These are phyloP conservation scores for Trichosporon faecale DNA, from an alignment of 1,284 basidiomycete species.

Conservation along the genomic window DNA sequence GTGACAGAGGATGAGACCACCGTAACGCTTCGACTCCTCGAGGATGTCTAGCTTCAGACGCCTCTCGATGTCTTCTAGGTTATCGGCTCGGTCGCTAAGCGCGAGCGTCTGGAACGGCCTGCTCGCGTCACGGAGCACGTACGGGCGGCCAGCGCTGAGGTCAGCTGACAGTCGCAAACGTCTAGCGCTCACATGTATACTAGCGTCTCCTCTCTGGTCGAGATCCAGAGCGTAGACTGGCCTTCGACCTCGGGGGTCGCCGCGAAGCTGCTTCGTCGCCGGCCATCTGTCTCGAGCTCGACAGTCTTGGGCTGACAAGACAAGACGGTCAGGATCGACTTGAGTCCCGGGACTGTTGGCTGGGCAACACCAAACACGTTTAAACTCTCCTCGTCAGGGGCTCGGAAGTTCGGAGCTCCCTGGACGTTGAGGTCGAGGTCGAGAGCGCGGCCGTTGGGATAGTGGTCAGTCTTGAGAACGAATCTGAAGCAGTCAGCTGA, in stretches of 20 bases:
- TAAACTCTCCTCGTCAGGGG: slow-evolving; percentile 68
- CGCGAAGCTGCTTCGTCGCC: slow-evolving; percentile 21
- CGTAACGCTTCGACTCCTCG: slow-evolving; percentile 79
- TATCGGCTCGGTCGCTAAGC: slow-evolving; percentile 87
- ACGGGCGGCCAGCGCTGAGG: slow-evolving; percentile 81
- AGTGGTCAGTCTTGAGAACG: slow-evolving; percentile 88
- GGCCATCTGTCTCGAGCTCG: slow-evolving; percentile 12
- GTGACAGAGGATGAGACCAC: slow-evolving; percentile 88
- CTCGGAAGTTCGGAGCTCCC: slow-evolving; percentile 94
- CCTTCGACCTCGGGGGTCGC: slow-evolving; percentile 20
- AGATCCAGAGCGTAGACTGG: slow-evolving; percentile 55
- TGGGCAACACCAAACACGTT: slow-evolving; percentile 94
- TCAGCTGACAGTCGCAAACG: slow-evolving; percentile 60
- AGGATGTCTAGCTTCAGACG: slow-evolving; percentile 90
- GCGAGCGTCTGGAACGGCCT: slow-evolving; percentile 76
- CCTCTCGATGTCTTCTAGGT: slow-evolving; percentile 90
- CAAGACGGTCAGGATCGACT: slow-evolving; percentile 85
- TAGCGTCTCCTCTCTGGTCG: slow-evolving; percentile 55
- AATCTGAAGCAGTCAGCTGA: slow-evolving; percentile 53
- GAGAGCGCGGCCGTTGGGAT: slow-evolving; percentile 78
- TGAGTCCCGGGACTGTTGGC: slow-evolving; percentile 86
- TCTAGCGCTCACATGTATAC: slow-evolving; percentile 39
- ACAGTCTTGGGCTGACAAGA: slow-evolving; percentile 62
- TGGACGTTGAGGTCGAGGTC: slow-evolving; percentile 84
- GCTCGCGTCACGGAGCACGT: slow-evolving; percentile 89